A percentile compares a stretch with the other conserved stretches of the same genome.
These are phyloP conservation scores for Tephrocybe rancida DNA, from an alignment of 768 basidiomycete species.

Conservation along the genomic window DNA sequence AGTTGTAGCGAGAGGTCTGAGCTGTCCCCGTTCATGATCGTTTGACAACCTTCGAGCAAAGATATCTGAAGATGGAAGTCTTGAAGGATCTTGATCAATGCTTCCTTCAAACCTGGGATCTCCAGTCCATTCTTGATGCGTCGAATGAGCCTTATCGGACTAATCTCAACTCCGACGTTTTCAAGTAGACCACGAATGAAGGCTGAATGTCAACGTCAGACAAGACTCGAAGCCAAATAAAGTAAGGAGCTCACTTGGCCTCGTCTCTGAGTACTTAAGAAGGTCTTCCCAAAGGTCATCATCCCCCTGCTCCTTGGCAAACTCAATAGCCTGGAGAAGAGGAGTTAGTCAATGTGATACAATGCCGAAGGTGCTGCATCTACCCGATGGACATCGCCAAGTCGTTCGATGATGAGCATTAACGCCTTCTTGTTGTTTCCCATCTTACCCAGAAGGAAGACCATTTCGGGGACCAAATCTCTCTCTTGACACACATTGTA, in stretches of 20 bases:
- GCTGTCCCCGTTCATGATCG: conserved; percentile 84
- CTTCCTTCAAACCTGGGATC: conserved; percentile 92
- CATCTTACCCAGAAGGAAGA: conserved; percentile 96
- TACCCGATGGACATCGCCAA: conserved; percentile 90
- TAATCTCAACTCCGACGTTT: conserved; percentile 95
- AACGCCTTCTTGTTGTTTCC: conserved; percentile 96
- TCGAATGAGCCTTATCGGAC: conserved; percentile 91
- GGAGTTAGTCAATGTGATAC: not conserved
- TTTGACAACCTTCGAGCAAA: conserved; percentile 89
- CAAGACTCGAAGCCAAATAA: not conserved
- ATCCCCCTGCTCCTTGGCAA: conserved; percentile 96
- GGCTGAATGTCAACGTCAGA: conserved; percentile 39
- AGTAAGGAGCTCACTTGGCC: conserved; percentile 62
- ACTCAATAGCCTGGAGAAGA: conserved; percentile 82
- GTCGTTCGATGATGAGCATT: conserved; percentile 90
- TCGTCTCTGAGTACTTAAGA: conserved; percentile 89
- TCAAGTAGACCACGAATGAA: conserved; percentile 96
- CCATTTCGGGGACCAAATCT: conserved; percentile 94
- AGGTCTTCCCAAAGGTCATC: conserved; percentile 99
- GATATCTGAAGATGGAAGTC: conserved; percentile 96
- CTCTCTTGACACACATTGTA: conserved; percentile 83
- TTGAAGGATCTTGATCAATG: conserved; percentile 94
- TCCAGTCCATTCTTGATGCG: conserved; percentile 96
- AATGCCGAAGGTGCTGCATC: conserved; percentile 20
- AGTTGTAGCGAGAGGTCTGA: conserved; percentile 67